These are phyloP conservation scores for Asterophora parasitica DNA, from an alignment of 768 basidiomycete species.

Conservation along the genomic window DNA sequence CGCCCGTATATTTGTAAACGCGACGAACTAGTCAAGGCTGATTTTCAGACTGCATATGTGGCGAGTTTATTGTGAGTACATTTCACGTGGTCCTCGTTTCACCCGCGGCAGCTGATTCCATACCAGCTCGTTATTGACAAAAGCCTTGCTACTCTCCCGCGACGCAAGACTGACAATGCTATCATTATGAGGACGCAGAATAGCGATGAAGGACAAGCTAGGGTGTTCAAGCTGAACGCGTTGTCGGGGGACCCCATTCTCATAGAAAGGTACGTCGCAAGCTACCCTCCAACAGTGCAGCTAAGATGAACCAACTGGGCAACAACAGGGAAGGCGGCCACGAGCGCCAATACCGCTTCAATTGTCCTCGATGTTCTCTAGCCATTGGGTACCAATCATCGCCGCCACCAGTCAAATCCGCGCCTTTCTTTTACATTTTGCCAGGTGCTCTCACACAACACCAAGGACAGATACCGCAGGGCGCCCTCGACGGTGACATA, in stretches of 20 bases:
- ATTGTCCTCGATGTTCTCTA: constrained; percentile 63
- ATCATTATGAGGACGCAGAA: constrained; percentile 77
- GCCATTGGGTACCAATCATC: constrained; percentile 74
- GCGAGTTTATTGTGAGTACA: constrained; percentile 73
- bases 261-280: constrained; percentile 62
- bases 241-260: constrained; percentile 63
- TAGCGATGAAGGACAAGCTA: constrained; percentile 47
- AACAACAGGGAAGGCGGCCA: constrained; percentile 54
- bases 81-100: not conserved
- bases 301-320: constrained; percentile 1
- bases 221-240: constrained; percentile 87
- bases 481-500: constrained; percentile 62
- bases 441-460: constrained; percentile 81
- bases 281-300: not conserved
- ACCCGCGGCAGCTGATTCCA: not conserved
- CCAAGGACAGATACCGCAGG: constrained; percentile 81
- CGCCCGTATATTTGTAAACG: constrained; percentile 24
- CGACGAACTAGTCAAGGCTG: constrained; percentile 6
- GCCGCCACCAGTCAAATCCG: constrained; percentile 72
- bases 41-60: constrained; percentile 74
- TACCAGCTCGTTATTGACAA: constrained; percentile 78
- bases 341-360: constrained; percentile 71
- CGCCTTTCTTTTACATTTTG: constrained; percentile 75
- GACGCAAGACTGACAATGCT: constrained; percentile 73
- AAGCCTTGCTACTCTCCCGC: constrained; percentile 60